Evolutionary conservation across 257 asterid species (phyloP), one percentile per base, ranked within the genome.

Genomic region (Ehretia macrophylla): DNA sequence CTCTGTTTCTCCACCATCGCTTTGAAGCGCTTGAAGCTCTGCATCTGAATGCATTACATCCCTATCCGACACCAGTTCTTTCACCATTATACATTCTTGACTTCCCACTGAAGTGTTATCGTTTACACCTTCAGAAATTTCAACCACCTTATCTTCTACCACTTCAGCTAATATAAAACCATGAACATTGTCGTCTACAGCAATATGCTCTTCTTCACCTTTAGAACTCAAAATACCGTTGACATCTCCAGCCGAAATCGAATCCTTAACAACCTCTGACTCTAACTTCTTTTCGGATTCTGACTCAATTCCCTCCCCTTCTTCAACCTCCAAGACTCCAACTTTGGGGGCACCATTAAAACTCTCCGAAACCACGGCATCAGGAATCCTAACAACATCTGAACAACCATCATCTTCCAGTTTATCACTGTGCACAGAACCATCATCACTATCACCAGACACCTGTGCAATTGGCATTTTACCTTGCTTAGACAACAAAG

Each of bases 401-500:
- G 63, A 72, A 61, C 69, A 70, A n/a, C 64, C 77, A 55, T 66
- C 88, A 14, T 77, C 81, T 57, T 78, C 87, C 16, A 47, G 63
- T 60, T 65, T 74, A 65, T 38, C 82, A 66, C 82, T 82, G 55
- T 75, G 71, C 68, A 49, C 72, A 38, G 81, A 90, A 59, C 83
- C 93, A 45, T 79, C 83, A 44, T 81, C 90, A 55, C 85, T 85
- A 58, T 80, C 93, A 60, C 85, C 65, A 3, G 95, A 77, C 65
- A 87, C 52, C 68, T 61, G 62, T 19, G 96, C 97, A 67, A 84
- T 59, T 5, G 95, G 96, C 32, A 85, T n/a, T n/a, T n/a, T 54
- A 56, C 51, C 58, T n/a, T 40, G 66, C 71, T 50, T 66, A 37
- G 66, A 64, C 52, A 59, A 64, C 39, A 14, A 35, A 53, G 44